Evolutionary conservation across 208 protist genomes (phyloP), one percentile per base, ranked within the genome.

Genomic region (Crithidia sp.): DNA sequence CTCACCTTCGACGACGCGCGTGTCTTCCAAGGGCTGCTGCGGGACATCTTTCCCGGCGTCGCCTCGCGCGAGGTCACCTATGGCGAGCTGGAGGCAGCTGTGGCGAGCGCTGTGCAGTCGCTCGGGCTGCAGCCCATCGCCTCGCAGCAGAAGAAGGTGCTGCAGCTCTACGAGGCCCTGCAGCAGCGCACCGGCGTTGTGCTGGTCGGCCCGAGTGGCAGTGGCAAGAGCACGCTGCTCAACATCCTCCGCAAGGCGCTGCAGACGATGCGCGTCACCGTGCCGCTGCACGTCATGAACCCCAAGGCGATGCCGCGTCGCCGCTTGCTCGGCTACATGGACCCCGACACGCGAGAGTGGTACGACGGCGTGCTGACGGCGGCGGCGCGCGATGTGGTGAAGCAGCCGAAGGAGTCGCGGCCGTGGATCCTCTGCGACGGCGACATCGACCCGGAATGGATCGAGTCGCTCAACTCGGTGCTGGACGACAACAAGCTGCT

Each of bases 391-490:
- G 82, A 89, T 41, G 91, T 87, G 0, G 91, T 91, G 74, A 95
- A 92, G 77, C 77, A 88, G 77, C 79, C 89, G 12, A 87, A 83
- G 57, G 83, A 88, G 66, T 40, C 75, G n/a, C 79, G 85, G 16
- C 84, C 91, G 62, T 98, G 97, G 98, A 94, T 99, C 50, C 68
- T 97, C 37, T 98, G 98, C 66, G 98, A 99, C 75, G 98, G 98
- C 47, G 98, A 98, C 74, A 98, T 99, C 73, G 98, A 99, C 87
- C 95, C 98, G 8, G 96, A 99, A 72, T 99, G 98, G 98, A 98
- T 99, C 61, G 98, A 99, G 86, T 99, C 98, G 49, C 88, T 99
- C 43, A 99, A 99, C 89, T 99, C 98, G 39, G 98, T 99, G 16
- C 84, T 99, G 36, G 98, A 99, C 79, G 98, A 99, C 81, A 99